These are phyloP conservation scores for Tricholoma furcatifolium DNA, from an alignment of 768 basidiomycete species.

Conservation along the genomic window DNA sequence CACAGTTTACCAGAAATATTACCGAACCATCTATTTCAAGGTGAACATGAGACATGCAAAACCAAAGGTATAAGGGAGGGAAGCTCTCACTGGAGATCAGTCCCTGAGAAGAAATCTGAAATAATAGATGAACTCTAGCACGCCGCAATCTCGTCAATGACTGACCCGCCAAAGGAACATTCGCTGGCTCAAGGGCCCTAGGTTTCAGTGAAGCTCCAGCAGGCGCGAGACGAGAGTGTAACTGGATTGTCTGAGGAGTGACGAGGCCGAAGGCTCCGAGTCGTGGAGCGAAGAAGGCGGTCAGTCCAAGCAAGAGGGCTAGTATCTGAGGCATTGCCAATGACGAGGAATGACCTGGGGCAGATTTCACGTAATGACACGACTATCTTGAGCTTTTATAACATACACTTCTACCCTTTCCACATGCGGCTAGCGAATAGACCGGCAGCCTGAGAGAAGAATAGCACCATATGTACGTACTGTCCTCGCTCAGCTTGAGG, in stretches of 20 bases:
- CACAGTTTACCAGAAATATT: conserved; percentile 39
- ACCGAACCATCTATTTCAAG: conserved; percentile 45
- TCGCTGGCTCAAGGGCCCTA: conserved; percentile 36
- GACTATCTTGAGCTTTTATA: too few species aligned
- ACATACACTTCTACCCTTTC: too few species aligned
- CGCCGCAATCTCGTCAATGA: too few species aligned
- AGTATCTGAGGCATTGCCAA: conserved; percentile 1
- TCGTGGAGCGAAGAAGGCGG: conserved; percentile 4
- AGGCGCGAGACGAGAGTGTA: conserved; percentile 11
- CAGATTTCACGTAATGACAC: background rate
- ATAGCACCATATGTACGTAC: too few species aligned
- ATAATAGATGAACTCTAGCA: too few species aligned
- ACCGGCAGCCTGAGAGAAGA: too few species aligned
- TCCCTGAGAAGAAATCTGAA: conserved; percentile 56
- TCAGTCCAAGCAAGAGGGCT: background rate
- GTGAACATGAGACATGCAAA: background rate
- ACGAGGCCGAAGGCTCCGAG: conserved; percentile 7
- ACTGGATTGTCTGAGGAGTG: conserved; percentile 25
- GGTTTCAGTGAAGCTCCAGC: conserved; percentile 23
- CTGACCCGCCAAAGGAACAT: conserved; percentile 45
- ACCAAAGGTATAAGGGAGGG: background rate
- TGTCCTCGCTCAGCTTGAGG: too few species aligned
- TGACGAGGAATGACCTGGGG: background rate
- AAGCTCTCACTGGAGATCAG: conserved; percentile 51
- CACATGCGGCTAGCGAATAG: too few species aligned